Evolutionary conservation across 345 rosid genomes (phyloP), one percentile per base, ranked within the genome.

Genomic region (Salix purpurea): DNA sequence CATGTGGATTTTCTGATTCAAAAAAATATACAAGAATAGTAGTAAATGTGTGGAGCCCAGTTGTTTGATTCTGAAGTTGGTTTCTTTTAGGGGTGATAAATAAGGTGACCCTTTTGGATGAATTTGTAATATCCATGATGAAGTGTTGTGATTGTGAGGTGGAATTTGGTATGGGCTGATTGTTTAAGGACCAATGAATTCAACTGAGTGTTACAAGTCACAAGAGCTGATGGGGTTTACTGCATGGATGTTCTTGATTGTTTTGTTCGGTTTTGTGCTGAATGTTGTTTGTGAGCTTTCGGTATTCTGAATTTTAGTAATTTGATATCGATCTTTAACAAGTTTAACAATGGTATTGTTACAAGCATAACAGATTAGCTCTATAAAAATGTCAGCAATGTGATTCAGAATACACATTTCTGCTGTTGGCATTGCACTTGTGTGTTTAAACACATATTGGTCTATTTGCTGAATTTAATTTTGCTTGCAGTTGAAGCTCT

Each of bases 401-500:
- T 58, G 28, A n/a, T 9, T n/a, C 64, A 10, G 71, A 37, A 39
- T 61, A 18, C 68, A 36, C 11, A 42, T 34, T 3, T 19, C 52
- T 74, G 40, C 30, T 10, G 13, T 36, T n/a, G 24, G 12, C 6
- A 2, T 15, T 60, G 15, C 34, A 26, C 71, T 64, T 74, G 12
- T 0, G 46, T 12, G 39, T 30, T 56, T 44, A 26, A n/a, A 46
- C 67, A 40, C 46, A 26, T 42, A 16, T 24, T 70, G 44, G 30
- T 65, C 46, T 46, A 32, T 32, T 28, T 46, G 65, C 28, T 78
- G 40, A 26, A 46, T 68, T 21, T 68, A 34, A 46, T 64, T 70
- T 34, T 69, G 65, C 39, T 71, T 75, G 77, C 77, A 76, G 79
- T 79, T 74, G 71, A 70, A 67, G 69, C 77, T 68, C 67, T 82